These are phyloP conservation scores for Boletellus ananas DNA, from an alignment of 768 basidiomycete genomes.

Conservation along the genomic window DNA sequence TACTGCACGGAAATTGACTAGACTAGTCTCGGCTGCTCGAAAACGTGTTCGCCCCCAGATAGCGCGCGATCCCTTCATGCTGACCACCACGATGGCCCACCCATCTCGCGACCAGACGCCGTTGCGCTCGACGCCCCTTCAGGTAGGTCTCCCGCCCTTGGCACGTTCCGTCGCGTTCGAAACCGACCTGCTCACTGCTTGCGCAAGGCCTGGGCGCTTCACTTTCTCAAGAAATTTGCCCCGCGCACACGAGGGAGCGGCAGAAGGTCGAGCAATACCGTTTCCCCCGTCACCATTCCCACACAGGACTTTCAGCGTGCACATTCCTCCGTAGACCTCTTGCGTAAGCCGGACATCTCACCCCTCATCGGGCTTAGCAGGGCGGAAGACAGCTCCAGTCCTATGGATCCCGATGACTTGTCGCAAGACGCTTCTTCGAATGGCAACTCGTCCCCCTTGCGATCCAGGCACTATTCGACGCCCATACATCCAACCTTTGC, in stretches of 20 bases:
- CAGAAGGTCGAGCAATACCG: constrained; percentile 28
- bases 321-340: constrained; percentile 34
- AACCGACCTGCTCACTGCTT: constrained; percentile 7
- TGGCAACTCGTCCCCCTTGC: constrained; percentile 18
- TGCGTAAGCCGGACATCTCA: constrained; percentile 24
- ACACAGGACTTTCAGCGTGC: constrained; percentile 24
- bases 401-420: constrained; percentile 30
- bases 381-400: constrained; percentile 19
- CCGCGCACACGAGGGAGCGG: constrained; percentile 31
- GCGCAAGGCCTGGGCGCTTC: constrained; percentile 32
- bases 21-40: constrained; percentile 20
- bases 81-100: constrained; percentile 26
- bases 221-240: constrained; percentile 38
- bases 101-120: constrained; percentile 21
- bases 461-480: constrained; percentile 22
- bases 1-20: constrained; percentile 18
- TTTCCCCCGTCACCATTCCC: constrained; percentile 23
- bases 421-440: constrained; percentile 28
- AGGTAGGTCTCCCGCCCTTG: constrained; percentile 22
- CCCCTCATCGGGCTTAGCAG: constrained; percentile 23
- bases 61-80: constrained; percentile 19
- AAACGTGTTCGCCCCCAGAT: constrained; percentile 27
- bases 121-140: constrained; percentile 21
- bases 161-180: constrained; percentile 8
- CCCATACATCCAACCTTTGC: constrained; percentile 12